Evolutionary conservation across 169 alveolate genomes (phyloP).

Genomic region (Plasmodium coatneyi): DNA sequence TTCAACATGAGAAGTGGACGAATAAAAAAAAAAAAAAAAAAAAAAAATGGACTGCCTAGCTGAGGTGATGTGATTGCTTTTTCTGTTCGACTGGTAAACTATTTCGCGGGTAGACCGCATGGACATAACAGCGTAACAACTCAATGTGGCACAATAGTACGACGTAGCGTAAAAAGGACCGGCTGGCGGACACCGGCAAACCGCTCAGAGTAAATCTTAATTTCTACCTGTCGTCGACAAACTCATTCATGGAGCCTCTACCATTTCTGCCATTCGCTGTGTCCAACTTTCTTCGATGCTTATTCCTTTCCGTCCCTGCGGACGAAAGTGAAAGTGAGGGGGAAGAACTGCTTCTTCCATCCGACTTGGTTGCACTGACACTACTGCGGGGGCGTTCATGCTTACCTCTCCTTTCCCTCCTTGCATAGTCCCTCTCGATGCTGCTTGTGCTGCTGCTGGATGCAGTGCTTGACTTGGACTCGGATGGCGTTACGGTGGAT

Average conservation of each 20-base stretch:
- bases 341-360: not conserved
- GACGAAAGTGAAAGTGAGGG: conserved; percentile 1
- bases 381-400: not conserved
- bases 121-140: not conserved
- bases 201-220: not conserved
- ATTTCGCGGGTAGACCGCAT: not conserved
- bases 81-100: not conserved
- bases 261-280: not conserved
- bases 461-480: not conserved
- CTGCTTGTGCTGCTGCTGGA: not conserved
- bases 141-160: not conserved
- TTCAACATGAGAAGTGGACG: not conserved
- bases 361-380: conserved; percentile 7
- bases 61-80: not conserved
- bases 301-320: not conserved
- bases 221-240: conserved; percentile 7
- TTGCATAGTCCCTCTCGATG: not conserved
- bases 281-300: not conserved
- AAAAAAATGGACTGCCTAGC: not conserved
- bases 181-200: not conserved
- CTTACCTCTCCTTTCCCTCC: not conserved
- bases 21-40: not conserved
- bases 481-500: not conserved
- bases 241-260: not conserved
- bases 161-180: not conserved